Percentiles rank a stretch among this genome's conserved stretches.
These are phyloP conservation scores for Colletotrichum siamense DNA, from an alignment of 2,329 filamentous ascomycete species.

Conservation along the genomic window DNA sequence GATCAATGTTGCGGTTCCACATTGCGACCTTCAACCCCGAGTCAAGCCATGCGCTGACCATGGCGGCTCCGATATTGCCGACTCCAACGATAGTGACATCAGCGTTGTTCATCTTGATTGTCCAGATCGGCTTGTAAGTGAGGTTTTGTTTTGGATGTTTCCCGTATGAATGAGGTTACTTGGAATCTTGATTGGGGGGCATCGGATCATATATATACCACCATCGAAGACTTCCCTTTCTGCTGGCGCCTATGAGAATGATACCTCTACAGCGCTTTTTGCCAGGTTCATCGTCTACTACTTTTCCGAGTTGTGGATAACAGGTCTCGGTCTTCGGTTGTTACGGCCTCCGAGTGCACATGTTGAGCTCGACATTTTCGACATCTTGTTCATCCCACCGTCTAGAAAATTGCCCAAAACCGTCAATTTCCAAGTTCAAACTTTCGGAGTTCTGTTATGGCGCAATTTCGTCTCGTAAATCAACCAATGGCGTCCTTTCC, in stretches of 20 bases:
- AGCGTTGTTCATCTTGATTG: not conserved
- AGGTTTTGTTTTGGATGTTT: too few relatives aligned
- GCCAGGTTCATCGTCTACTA: not conserved
- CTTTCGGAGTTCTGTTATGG: not conserved
- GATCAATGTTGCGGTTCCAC: slow-evolving; percentile 2
- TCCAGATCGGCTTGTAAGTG: not conserved
- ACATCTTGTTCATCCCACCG: not conserved
- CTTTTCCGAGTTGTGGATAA: not conserved
- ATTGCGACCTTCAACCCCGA: not conserved
- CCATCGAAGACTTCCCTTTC: not conserved
- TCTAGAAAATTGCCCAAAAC: not conserved
- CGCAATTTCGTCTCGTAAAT: not conserved
- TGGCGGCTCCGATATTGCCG: slow-evolving; percentile 11
- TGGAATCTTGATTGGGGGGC: not conserved
- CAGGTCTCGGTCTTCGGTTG: not conserved
- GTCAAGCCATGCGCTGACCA: not conserved
- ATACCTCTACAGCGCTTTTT: not conserved
- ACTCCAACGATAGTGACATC: not conserved
- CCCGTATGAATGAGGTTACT: not conserved
- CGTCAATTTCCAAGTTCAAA: not conserved
- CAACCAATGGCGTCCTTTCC: not conserved
- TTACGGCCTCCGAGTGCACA: not conserved
- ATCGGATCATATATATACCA: not conserved
- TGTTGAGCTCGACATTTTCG: not conserved
- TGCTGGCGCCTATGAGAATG: not conserved